Evolutionary conservation across 306 rosid species (phyloP), one percentile per base, ranked within the genome.

Genomic region (Arachis stenosperma): DNA sequence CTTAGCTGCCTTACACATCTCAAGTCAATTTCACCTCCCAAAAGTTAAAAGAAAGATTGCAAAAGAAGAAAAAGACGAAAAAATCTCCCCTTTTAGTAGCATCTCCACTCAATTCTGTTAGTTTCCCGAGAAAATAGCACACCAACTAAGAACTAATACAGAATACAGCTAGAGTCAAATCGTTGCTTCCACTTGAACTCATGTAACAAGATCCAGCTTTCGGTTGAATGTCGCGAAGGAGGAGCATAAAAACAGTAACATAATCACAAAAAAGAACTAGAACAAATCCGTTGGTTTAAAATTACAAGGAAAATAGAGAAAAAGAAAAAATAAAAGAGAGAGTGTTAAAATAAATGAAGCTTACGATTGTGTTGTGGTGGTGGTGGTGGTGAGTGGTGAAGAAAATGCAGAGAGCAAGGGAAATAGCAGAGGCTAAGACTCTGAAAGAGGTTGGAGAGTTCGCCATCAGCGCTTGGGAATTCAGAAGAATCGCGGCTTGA

Each of bases 361-460:
- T 82, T 75, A 89, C 88, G 10, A 47, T 60, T 74, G 61, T 30
- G 33, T 37, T 15, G 17, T 68, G 79, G 62, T 75, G 9, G 8
- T 89, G 10, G 76, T 78, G 52, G 7, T 84, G 33, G 46, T 57
- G 58, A 52, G 79, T 33, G 65, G 89, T 61, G 88, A 78, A 74
- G 75, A 84, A 65, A 60, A 84, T 50, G 79, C 75, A n/a, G 41
- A 84, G 48, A 5, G 81, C 70, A 5, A 79, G 12, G 5, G 81
- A 22, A 7, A 79, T 74, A 37, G 85, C 70, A 52, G 75, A 79
- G 10, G 70, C 74, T n/a, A 86, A 67, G 3, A 78, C 36, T 71
- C 82, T 81, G 81, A 82, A 78, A 2, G 77, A 51, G 36, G 57
- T 47, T 47, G 27, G 5, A 3, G 29, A 13, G 9, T 6, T 47